Evolutionary conservation across 495 filamentous ascomycete species (phyloP), one percentile per base, ranked within the genome.

Genomic region (Lophiostoma macrostomum): DNA sequence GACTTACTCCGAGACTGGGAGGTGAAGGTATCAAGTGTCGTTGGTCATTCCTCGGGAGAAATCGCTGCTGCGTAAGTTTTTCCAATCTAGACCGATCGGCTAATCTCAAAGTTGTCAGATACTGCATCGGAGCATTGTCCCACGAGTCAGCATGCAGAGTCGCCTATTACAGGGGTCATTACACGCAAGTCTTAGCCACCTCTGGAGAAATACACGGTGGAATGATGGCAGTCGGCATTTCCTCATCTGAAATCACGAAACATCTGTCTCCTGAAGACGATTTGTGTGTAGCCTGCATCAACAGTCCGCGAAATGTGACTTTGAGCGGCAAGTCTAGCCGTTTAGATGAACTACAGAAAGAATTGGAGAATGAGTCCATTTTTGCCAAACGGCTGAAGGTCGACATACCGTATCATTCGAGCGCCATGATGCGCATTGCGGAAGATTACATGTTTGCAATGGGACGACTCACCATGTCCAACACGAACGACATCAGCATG

Each of bases 381-480:
- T 66, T 71, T 37, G 47, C 36, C 25, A 23, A 67, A 20, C 56
- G 44, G 23, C 61, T 72, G 4, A 29, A 56, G 16, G 64, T 69
- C 3, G 44, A 58, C 0, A 64, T 42, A n/a, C 68, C 66, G 0
- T 71, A 68, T 38, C 69, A 71, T 52, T 73, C 71, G 12, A 56
- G 58, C 12, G 62, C 68, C 40, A 73, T 73, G 68, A 18, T 50
- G 34, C 20, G 27, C 10, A 23, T 62, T 19, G 62, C 49, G n/a
- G 28, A 44, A 50, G 7, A 71, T 28, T 32, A 62, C 56, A 19
- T 19, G 20, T 18, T 36, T 49, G 22, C 2, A 20, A 13, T 16
- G 18, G 3, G 24, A 39, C 36, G 24, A 22, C 23, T 27, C 25
- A 14, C 40, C 40, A 23, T 18, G 29, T 14, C 20, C 5, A 18